phyloP scores from a whole-genome alignment of 163 green algal genomes.

The Picocystis sp. region DNA sequence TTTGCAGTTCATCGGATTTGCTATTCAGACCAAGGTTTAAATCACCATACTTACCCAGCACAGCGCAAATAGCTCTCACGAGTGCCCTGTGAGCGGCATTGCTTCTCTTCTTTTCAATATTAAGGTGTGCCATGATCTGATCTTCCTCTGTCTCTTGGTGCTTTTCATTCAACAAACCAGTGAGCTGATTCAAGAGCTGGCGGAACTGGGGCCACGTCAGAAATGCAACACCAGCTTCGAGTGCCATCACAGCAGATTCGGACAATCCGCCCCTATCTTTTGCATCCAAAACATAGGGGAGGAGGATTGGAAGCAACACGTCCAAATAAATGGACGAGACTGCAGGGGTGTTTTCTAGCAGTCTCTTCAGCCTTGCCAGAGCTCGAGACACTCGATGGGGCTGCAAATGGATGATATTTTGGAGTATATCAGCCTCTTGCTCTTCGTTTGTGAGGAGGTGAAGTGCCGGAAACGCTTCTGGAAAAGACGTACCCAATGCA shows the following conservation, averaged over 20 bases:
- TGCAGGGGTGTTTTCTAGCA: neutral
- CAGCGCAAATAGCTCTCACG: slow-evolving; percentile 47
- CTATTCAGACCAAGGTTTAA: too few relatives aligned
- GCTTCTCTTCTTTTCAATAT: slow-evolving; percentile 10
- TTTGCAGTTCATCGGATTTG: too few relatives aligned
- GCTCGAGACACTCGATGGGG: slow-evolving; percentile 45
- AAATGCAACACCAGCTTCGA: slow-evolving; percentile 32
- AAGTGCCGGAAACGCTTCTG: slow-evolving; percentile 36
- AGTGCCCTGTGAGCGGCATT: slow-evolving; percentile 15
- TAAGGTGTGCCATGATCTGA: slow-evolving; percentile 16
- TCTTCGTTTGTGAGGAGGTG: slow-evolving; percentile 30
- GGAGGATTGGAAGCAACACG: slow-evolving; percentile 45
- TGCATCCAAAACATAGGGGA: slow-evolving; percentile 42
- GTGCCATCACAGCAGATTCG: slow-evolving; percentile 31
- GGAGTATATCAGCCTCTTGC: slow-evolving; percentile 67
- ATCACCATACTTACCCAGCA: slow-evolving; percentile 18
- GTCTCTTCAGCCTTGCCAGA: slow-evolving; percentile 14
- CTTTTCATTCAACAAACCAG: slow-evolving; percentile 38
- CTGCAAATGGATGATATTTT: slow-evolving; percentile 81
- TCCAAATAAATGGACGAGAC: slow-evolving; percentile 12
- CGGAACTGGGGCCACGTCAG: slow-evolving; percentile 70
- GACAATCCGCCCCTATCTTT: slow-evolving; percentile 6
- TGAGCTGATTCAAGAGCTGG: slow-evolving; percentile 42
- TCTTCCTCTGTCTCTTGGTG: slow-evolving; percentile 10
- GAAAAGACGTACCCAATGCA: slow-evolving; percentile 27